Conservation (phyloP, 805 yeast species). For the Saturnispora dispora region DNA sequence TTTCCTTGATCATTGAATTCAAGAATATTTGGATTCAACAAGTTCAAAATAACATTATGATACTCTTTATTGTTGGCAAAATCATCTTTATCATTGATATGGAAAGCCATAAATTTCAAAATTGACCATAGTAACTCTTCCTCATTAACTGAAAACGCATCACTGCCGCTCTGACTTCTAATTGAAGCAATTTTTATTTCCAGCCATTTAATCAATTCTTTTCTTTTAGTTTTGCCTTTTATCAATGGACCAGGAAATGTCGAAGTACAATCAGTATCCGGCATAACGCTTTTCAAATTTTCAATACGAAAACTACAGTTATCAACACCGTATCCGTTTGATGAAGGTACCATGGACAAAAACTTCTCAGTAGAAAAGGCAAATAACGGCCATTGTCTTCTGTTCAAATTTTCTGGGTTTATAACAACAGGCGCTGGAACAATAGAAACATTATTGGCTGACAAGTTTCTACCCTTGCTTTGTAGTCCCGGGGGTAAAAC, state of each 20-base stretch:
- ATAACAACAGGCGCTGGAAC: conserved; percentile 30
- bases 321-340: conserved; percentile 29
- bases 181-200: conserved; percentile 25
- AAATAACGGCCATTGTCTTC: conserved; percentile 69
- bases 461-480: conserved; percentile 3
- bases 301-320: conserved; percentile 30
- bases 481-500: conserved; percentile 9
- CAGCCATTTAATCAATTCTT: conserved; percentile 67
- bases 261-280: conserved; percentile 40
- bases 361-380: conserved; percentile 49
- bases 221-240: conserved; percentile 47
- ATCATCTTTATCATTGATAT: conserved; percentile 22
- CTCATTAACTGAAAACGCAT: conserved; percentile 14
- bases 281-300: conserved; percentile 26
- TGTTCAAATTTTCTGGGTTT: conserved; percentile 46
- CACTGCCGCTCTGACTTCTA: conserved; percentile 11
- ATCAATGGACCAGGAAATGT: conserved; percentile 64
- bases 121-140: conserved; percentile 24
- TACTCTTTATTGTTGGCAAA: conserved; percentile 22
- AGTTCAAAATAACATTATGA: conserved; percentile 26
- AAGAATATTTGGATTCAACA: conserved; percentile 34
- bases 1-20: conserved; percentile 8
- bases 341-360: conserved; percentile 37
- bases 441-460: conserved; percentile 12
- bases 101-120: conserved; percentile 18